Evolutionary conservation across 192 early-diverging fungal genomes (phyloP).

Genomic region (Piromyces sp.): DNA sequence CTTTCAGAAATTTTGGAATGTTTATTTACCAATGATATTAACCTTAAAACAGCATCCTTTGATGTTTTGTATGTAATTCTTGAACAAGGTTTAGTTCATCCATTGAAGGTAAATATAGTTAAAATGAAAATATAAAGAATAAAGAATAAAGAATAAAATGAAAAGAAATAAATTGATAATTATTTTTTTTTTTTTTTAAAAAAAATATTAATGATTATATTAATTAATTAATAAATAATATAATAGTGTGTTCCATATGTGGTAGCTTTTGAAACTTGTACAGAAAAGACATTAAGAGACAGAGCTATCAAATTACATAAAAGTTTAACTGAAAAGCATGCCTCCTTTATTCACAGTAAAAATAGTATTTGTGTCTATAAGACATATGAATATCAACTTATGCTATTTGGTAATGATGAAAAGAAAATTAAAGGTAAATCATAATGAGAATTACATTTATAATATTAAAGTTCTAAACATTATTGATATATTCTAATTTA

Average conservation of each 20-base stretch:
- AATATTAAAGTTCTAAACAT: too few species aligned
- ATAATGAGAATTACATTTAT: too few species aligned
- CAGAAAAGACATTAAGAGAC: slow-evolving; percentile 37
- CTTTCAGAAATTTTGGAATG: slow-evolving; percentile 57
- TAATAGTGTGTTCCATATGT: slow-evolving; percentile 70
- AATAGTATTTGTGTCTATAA: slow-evolving; percentile 57
- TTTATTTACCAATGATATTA: slow-evolving; percentile 28
- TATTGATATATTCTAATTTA: too few species aligned
- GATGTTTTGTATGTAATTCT: slow-evolving; percentile 65
- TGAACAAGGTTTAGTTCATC: slow-evolving; percentile 83
- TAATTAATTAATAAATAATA: not conserved
- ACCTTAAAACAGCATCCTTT: slow-evolving; percentile 54
- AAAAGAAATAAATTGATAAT: too few species aligned
- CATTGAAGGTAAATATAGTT: slow-evolving; percentile 32
- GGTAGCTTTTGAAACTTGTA: slow-evolving; percentile 64
- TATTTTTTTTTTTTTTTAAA: too few species aligned
- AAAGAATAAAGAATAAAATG: too few species aligned
- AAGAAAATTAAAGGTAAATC: slow-evolving; percentile 1
- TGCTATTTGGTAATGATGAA: slow-evolving; percentile 9
- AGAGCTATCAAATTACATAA: slow-evolving; percentile 56
- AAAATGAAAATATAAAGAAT: too few species aligned
- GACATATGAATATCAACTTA: slow-evolving; percentile 55
- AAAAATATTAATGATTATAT: not conserved
- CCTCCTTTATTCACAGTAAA: slow-evolving; percentile 69
- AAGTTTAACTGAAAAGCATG: slow-evolving; percentile 64